Evolutionary conservation across 768 basidiomycete genomes (phyloP).

Genomic region (Gloeophyllum trabeum): DNA sequence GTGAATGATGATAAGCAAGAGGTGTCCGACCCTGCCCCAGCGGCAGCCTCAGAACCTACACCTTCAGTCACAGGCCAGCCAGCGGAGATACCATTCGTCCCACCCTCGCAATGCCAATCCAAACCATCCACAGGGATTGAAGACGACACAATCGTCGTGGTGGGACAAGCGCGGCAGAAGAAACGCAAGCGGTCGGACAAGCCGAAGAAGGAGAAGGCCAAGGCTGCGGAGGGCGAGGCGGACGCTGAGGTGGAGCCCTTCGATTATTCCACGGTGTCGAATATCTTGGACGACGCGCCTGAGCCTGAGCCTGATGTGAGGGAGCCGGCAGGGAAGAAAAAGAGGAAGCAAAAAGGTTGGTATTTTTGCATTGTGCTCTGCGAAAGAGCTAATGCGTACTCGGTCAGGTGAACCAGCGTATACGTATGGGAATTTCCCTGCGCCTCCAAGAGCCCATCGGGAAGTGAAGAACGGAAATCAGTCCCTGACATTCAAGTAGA

Average conservation of each 20-base stretch:
- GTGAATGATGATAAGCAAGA: too few species aligned
- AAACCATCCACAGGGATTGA: constrained; percentile 18
- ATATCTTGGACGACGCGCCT: constrained; percentile 27
- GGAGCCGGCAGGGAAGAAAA: constrained; percentile 27
- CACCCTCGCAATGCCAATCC: constrained; percentile 41
- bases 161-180: constrained; percentile 53
- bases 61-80: background rate
- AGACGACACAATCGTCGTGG: constrained; percentile 62
- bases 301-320: constrained; percentile 14
- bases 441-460: constrained; percentile 52
- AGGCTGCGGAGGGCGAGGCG: constrained; percentile 4
- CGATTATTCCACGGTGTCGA: constrained; percentile 27
- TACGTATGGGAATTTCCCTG: constrained; percentile 47
- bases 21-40: too few species aligned
- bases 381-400: background rate
- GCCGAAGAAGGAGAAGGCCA: constrained; percentile 9
- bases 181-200: constrained; percentile 48
- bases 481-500: constrained; percentile 57
- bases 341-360: constrained; percentile 31
- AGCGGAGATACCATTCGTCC: constrained; percentile 72
- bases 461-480: constrained; percentile 62
- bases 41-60: too few species aligned
- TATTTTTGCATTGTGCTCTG: background rate
- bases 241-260: constrained; percentile 15
- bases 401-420: too few species aligned